These are phyloP conservation scores for Penicillium taxi DNA, from an alignment of 495 filamentous ascomycete genomes.

Conservation along the genomic window DNA sequence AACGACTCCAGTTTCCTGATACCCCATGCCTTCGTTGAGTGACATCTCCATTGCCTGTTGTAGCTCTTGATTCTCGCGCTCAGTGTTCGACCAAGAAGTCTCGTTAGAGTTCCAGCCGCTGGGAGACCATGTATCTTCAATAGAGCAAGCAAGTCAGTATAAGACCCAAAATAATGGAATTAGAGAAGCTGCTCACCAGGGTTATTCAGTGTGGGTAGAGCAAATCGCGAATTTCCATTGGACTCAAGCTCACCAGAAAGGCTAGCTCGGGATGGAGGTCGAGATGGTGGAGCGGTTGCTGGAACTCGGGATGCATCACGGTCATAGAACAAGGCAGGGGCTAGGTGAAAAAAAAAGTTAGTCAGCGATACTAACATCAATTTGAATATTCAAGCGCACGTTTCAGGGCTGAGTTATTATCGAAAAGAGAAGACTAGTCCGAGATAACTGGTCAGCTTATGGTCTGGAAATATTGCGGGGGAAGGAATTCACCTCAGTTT, in stretches of 20 bases:
- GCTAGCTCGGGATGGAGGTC: constrained; percentile 61
- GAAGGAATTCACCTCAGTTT: constrained; percentile 22
- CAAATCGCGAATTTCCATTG: too few species aligned
- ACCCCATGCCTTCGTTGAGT: constrained; percentile 35
- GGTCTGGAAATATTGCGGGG: neutral
- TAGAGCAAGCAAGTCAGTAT: constrained; percentile 11
- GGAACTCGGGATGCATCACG: constrained; percentile 36
- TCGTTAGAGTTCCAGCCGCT: too few species aligned
- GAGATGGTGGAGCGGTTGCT: constrained; percentile 50
- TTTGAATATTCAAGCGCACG: too few species aligned
- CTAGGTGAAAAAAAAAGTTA: constrained; percentile 51
- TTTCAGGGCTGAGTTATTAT: too few species aligned
- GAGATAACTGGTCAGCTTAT: constrained; percentile 6
- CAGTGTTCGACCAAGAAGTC: too few species aligned
- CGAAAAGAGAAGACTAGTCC: too few species aligned
- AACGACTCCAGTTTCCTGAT: constrained; percentile 54
- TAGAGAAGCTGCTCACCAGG: constrained; percentile 13
- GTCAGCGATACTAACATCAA: too few species aligned
- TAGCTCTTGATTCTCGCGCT: constrained; percentile 51
- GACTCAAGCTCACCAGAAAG: too few species aligned
- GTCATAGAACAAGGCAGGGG: too few species aligned
- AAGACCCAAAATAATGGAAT: constrained; percentile 6
- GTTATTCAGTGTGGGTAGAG: constrained; percentile 15
- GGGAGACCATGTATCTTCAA: too few species aligned
- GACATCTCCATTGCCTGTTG: constrained; percentile 52